Evolutionary conservation across 2,329 filamentous ascomycete genomes (phyloP).

Genomic region (Ascochyta rabiei): DNA sequence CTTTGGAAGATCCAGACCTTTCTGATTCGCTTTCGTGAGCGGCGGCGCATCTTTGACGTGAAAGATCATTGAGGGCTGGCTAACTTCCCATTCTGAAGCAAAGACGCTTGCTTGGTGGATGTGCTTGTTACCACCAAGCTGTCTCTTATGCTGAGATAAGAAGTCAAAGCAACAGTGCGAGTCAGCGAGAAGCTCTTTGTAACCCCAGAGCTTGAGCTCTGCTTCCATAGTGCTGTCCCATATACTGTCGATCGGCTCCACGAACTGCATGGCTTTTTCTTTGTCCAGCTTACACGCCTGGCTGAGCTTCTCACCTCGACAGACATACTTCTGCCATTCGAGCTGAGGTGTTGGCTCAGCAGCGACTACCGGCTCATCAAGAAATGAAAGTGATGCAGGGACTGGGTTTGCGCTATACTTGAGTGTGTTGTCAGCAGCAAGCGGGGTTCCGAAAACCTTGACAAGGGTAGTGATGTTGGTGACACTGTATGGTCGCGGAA

Average conservation of each 20-base stretch:
- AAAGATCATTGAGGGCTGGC: background rate
- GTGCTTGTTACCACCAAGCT: constrained; percentile 13
- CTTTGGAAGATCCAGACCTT: background rate
- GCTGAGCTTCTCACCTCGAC: background rate
- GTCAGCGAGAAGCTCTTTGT: background rate
- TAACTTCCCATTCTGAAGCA: background rate
- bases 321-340: background rate
- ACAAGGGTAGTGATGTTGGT: background rate
- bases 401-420: background rate
- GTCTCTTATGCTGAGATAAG: constrained; percentile 14
- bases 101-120: constrained; percentile 5
- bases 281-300: background rate
- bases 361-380: background rate
- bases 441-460: background rate
- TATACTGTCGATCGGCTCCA: background rate
- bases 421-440: background rate
- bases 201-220: background rate
- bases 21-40: background rate
- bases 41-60: background rate
- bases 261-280: background rate
- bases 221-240: background rate
- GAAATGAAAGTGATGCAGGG: background rate
- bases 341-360: background rate
- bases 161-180: constrained; percentile 2
- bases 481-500: background rate